A percentile compares a stretch with the other conserved stretches of the same genome.
Evolutionary conservation across 345 rosid genomes (phyloP).

Genomic region (Turritis glabra): DNA sequence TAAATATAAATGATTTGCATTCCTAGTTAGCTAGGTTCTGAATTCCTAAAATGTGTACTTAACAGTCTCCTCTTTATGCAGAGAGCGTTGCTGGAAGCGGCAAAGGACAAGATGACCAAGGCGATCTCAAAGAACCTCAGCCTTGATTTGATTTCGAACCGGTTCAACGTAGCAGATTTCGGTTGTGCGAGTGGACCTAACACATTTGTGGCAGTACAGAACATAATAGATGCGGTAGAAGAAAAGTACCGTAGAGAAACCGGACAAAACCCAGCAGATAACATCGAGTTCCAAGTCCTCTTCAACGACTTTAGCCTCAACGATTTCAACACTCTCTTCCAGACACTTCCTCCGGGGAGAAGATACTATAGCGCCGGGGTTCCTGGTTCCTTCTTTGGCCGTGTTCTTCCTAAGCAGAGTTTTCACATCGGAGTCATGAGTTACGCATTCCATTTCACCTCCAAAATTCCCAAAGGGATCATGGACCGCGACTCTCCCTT

Average conservation of each 20-base stretch:
- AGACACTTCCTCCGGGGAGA: conserved; percentile 35
- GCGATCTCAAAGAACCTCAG: conserved; percentile 10
- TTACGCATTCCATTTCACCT: conserved; percentile 42
- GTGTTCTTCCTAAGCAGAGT: conserved; percentile 41
- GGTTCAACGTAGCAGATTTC: conserved; percentile 8
- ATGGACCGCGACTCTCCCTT: conserved; percentile 33
- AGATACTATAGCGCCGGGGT: conserved; percentile 41
- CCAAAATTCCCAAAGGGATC: conserved; percentile 34
- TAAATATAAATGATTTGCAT: neutral
- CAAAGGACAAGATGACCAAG: conserved; percentile 19
- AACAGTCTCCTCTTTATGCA: neutral
- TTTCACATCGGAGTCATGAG: conserved; percentile 38
- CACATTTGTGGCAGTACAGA: conserved; percentile 13
- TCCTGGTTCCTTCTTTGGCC: conserved; percentile 42
- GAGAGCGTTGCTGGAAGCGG: conserved; percentile 17
- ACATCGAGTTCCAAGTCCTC: conserved; percentile 23
- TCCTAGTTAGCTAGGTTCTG: neutral
- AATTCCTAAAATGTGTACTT: neutral
- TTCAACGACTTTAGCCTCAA: conserved; percentile 42
- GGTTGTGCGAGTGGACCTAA: conserved; percentile 28
- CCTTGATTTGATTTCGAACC: neutral
- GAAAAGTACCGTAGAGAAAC: neutral
- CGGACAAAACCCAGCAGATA: neutral
- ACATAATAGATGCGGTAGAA: conserved; percentile 7
- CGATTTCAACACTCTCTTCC: conserved; percentile 60